phyloP scores from a whole-genome alignment of 2,329 filamentous ascomycete genomes.

The Chaetomium strumarium region DNA sequence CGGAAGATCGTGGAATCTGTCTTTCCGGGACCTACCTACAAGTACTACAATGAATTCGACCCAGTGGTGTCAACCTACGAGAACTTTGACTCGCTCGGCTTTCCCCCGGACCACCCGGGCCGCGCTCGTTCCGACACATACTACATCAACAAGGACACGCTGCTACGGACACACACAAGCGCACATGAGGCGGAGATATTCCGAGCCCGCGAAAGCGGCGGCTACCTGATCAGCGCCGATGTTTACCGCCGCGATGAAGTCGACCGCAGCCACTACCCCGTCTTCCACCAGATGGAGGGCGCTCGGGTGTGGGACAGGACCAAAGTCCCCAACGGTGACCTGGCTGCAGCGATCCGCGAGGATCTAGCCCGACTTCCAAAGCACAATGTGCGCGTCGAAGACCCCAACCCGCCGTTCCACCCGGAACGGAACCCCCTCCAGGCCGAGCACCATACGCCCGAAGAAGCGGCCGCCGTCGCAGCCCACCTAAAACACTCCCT shows the following conservation, averaged over 20 bases:
- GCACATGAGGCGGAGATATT: conserved; percentile 87
- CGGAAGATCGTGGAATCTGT: conserved; percentile 86
- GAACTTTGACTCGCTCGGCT: conserved; percentile 97
- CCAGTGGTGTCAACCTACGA: conserved; percentile 79
- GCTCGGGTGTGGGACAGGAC: conserved; percentile 80
- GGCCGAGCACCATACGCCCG: conserved; percentile 58
- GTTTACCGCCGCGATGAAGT: conserved; percentile 94
- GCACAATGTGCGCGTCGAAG: conserved; percentile 72
- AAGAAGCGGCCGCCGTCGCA: conserved; percentile 76
- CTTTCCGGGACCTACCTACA: conserved; percentile 68
- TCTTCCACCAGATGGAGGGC: conserved; percentile 99
- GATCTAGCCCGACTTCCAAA: conserved; percentile 67
- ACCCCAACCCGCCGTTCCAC: conserved; percentile 74
- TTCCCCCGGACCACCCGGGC: conserved; percentile 81
- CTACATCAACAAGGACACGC: conserved; percentile 79
- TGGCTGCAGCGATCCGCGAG: conserved; percentile 60
- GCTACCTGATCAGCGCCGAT: conserved; percentile 88
- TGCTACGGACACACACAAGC: conserved; percentile 88
- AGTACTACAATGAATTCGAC: conserved; percentile 69
- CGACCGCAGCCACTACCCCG: conserved; percentile 89
- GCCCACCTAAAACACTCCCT: conserved; percentile 84
- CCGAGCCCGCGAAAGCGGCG: conserved; percentile 62
- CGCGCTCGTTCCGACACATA: conserved; percentile 88
- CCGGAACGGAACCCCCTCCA: conserved; percentile 79
- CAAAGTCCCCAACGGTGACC: conserved; percentile 49